These are phyloP conservation scores for Talaromyces pinophilus DNA, from an alignment of 2,329 filamentous ascomycete genomes.

Conservation along the genomic window DNA sequence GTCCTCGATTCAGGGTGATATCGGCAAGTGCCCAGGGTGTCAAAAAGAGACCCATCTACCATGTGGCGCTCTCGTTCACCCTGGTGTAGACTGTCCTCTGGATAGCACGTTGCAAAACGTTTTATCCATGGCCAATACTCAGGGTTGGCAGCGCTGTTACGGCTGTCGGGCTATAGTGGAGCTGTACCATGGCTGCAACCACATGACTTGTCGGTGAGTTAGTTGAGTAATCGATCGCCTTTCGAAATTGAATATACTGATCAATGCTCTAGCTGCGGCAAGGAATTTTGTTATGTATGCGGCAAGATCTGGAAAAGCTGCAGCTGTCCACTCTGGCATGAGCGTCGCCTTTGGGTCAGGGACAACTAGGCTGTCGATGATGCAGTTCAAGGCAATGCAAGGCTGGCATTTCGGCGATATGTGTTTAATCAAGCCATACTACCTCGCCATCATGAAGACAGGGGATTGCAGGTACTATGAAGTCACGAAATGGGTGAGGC, in stretches of 20 bases:
- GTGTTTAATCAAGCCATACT: neutral
- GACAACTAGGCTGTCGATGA: neutral
- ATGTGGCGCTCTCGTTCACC: slow-evolving; percentile 26
- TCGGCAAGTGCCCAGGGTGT: slow-evolving; percentile 24
- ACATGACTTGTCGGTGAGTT: slow-evolving; percentile 19
- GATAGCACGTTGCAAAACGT: slow-evolving; percentile 23
- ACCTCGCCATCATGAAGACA: neutral
- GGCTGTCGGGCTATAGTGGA: slow-evolving; percentile 5
- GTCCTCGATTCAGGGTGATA: slow-evolving; percentile 2
- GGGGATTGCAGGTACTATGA: neutral
- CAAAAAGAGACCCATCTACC: slow-evolving; percentile 23
- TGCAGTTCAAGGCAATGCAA: neutral
- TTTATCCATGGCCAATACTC: neutral
- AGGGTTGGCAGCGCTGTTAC: slow-evolving; percentile 11
- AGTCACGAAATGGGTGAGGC: neutral
- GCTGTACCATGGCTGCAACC: slow-evolving; percentile 7
- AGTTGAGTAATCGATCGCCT: neutral
- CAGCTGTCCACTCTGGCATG: neutral
- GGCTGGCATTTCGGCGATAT: neutral
- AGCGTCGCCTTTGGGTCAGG: neutral
- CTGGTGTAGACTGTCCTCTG: slow-evolving; percentile 25
- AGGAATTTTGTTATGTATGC: slow-evolving; percentile 12
- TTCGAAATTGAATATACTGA: neutral
- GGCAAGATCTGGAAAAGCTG: neutral
- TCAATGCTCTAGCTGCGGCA: neutral